phyloP scores from a whole-genome alignment of 345 rosid genomes.

The Triadica sebifera region DNA sequence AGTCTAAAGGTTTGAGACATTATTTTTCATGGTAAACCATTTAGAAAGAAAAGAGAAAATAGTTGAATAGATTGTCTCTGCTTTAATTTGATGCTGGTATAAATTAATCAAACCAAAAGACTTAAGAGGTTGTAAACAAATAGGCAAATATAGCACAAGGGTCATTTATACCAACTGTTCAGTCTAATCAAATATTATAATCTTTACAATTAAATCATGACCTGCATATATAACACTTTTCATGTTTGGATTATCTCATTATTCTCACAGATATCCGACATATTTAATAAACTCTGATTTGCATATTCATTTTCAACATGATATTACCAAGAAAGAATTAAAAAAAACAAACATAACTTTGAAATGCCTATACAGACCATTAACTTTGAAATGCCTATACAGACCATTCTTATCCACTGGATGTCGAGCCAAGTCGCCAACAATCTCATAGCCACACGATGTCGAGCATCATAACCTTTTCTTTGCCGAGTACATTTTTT shows the following conservation, averaged over 20 bases:
- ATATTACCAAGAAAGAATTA: neutral
- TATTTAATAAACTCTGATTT: neutral
- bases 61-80: neutral
- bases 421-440: conserved; percentile 84
- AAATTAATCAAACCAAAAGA: conserved; percentile 8
- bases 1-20: neutral
- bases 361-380: too few relatives aligned
- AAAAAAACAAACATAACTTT: neutral
- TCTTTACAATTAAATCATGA: neutral
- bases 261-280: neutral
- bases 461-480: conserved; percentile 94
- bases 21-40: neutral
- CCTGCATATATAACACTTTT: neutral
- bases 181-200: neutral
- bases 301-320: neutral
- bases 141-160: neutral
- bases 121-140: neutral
- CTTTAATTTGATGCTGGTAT: neutral
- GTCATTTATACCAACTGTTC: neutral
- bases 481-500: conserved; percentile 53
- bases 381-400: conserved; percentile 17
- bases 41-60: neutral
- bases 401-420: conserved; percentile 81
- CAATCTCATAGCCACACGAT: conserved; percentile 79
- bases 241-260: conserved; percentile 5